Evolutionary conservation across 192 early-diverging fungal genomes (phyloP).

Genomic region (Backusella westeae): DNA sequence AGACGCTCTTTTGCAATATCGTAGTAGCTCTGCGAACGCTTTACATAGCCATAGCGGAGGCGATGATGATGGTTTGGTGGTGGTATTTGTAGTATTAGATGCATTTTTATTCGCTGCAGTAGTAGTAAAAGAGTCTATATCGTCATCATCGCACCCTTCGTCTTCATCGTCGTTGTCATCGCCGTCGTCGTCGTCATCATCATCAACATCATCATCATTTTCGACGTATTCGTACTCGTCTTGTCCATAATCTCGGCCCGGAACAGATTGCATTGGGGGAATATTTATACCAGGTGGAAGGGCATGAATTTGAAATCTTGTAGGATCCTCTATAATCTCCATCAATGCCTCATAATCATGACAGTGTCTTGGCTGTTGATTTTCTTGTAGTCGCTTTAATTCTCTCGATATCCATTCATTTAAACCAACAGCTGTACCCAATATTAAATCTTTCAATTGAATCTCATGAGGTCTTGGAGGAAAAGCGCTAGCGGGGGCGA

Average conservation of each 20-base stretch:
- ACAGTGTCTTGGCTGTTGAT: constrained; percentile 21
- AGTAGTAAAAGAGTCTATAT: not conserved
- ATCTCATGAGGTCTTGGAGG: constrained; percentile 3
- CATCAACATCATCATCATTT: not conserved
- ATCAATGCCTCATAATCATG: constrained; percentile 16
- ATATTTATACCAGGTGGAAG: not conserved
- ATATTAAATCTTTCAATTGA: not conserved
- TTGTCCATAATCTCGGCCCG: not conserved
- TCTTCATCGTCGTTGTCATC: not conserved
- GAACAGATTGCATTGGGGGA: not conserved
- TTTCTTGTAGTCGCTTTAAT: constrained; percentile 1
- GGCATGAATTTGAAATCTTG: not conserved
- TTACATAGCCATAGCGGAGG: not conserved
- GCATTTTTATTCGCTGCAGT: not conserved
- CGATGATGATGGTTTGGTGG: too few relatives aligned
- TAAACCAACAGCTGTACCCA: not conserved
- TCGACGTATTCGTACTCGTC: not conserved
- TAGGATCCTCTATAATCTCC: constrained; percentile 20
- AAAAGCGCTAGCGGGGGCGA: not conserved
- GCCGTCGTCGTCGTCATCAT: not conserved
- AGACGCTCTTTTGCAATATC: not conserved
- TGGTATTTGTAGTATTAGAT: not conserved
- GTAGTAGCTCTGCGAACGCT: not conserved
- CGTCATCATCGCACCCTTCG: not conserved
- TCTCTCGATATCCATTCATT: constrained; percentile 11